Percentiles rank a stretch among this genome's conserved stretches.
Conservation (phyloP, 768 basidiomycete genomes). For the Trametes coccinea region DNA sequence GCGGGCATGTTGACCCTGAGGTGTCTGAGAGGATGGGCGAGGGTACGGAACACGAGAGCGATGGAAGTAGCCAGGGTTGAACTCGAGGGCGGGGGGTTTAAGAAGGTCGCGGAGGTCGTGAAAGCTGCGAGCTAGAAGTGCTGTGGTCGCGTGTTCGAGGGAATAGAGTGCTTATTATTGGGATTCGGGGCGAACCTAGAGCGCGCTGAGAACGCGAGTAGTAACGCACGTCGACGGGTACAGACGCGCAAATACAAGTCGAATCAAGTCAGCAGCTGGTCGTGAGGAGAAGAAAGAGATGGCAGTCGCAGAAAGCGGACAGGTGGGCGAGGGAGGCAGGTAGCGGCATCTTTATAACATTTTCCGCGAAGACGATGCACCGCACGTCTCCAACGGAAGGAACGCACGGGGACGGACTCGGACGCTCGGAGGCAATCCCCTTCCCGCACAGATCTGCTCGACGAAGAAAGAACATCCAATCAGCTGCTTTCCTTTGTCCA, state of each 20-base stretch:
- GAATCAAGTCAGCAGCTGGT: background rate
- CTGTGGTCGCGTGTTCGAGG: background rate
- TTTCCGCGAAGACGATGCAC: too few relatives aligned
- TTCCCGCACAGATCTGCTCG: too few relatives aligned
- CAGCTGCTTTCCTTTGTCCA: background rate
- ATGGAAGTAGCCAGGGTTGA: background rate
- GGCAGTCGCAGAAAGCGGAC: background rate
- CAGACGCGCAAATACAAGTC: background rate
- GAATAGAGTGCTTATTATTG: background rate
- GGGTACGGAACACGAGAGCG: background rate
- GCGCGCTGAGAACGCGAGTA: background rate
- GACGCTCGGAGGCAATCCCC: slow-evolving; percentile 6
- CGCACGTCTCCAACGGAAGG: background rate
- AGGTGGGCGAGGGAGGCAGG: background rate
- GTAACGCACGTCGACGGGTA: background rate
- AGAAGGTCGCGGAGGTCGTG: background rate
- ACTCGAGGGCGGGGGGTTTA: background rate
- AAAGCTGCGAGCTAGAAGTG: slow-evolving; percentile 2
- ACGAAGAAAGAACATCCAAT: background rate
- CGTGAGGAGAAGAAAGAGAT: background rate
- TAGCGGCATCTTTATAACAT: background rate
- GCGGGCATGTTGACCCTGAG: background rate
- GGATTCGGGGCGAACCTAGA: background rate
- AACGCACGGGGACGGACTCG: background rate
- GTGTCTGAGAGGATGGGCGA: background rate